phyloP scores from a whole-genome alignment of 805 yeast genomes.

The Wickerhamomyces strasburgensis region DNA sequence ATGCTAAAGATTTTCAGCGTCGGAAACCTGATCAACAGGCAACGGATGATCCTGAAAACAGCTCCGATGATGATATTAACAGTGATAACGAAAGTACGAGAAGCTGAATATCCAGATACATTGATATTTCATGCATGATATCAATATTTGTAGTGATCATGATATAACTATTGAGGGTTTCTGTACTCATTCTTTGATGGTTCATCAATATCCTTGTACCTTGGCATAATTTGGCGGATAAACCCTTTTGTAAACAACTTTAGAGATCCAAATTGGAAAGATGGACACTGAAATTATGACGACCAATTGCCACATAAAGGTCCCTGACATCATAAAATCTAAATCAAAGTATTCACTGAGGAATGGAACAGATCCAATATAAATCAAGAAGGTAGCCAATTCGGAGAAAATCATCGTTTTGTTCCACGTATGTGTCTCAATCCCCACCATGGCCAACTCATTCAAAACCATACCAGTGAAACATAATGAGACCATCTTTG shows the following conservation, averaged over 20 bases:
- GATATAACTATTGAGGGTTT: no score
- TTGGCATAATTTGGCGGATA: constrained; percentile 97
- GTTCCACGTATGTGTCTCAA: constrained; percentile 92
- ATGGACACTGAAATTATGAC: constrained; percentile 65
- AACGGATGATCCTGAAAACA: constrained; percentile 14
- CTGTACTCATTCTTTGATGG: constrained; percentile 18
- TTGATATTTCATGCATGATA: constrained; percentile 12
- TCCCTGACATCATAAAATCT: constrained; percentile 47
- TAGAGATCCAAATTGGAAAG: constrained; percentile 85
- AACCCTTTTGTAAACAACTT: constrained; percentile 65
- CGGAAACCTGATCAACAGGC: constrained; percentile 18
- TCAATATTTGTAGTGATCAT: constrained; percentile 5
- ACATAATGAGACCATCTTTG: constrained; percentile 78
- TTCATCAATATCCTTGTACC: constrained; percentile 64
- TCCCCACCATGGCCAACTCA: constrained; percentile 89
- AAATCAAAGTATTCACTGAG: constrained; percentile 84
- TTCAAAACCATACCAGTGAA: constrained; percentile 76
- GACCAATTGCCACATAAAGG: constrained; percentile 65
- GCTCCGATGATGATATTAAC: constrained; percentile 28
- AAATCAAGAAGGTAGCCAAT: constrained; percentile 61
- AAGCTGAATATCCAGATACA: constrained; percentile 7
- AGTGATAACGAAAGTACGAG: constrained; percentile 28
- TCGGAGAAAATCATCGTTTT: constrained; percentile 69
- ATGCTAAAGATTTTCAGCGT: constrained; percentile 75
- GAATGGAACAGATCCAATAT: constrained; percentile 74